phyloP scores from a whole-genome alignment of 1,139 yeast genomes.

The Candida tropicalis region DNA sequence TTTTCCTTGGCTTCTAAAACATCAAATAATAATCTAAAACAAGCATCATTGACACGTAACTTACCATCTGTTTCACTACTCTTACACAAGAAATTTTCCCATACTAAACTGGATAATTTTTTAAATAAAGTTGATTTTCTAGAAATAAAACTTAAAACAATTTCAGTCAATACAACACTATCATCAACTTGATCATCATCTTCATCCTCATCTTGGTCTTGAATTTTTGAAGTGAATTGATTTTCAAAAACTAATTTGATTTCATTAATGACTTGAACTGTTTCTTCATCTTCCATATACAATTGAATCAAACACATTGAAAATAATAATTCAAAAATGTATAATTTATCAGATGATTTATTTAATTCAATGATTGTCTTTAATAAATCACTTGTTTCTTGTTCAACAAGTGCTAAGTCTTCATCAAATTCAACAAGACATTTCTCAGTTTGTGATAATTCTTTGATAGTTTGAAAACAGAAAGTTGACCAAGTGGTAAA shows the following conservation, averaged over 20 bases:
- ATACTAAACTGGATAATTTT: constrained; percentile 70
- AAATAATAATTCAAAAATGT: constrained; percentile 67
- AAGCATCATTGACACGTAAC: constrained; percentile 41
- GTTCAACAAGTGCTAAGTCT: constrained; percentile 49
- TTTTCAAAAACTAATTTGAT: constrained; percentile 56
- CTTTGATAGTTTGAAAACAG: constrained; percentile 33
- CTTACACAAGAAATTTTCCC: constrained; percentile 60
- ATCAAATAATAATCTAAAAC: constrained; percentile 63
- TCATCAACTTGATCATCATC: constrained; percentile 37
- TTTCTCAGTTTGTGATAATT: constrained; percentile 25
- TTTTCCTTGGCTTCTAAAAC: constrained; percentile 77
- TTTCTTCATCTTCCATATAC: constrained; percentile 78
- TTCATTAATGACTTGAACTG: constrained; percentile 75
- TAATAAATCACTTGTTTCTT: constrained; percentile 54
- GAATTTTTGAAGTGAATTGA: constrained; percentile 27
- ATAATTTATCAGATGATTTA: constrained; percentile 25
- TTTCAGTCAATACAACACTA: constrained; percentile 72
- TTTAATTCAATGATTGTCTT: constrained; percentile 41
- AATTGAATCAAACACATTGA: constrained; percentile 81
- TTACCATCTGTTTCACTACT: constrained; percentile 29
- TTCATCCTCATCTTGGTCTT: constrained; percentile 13
- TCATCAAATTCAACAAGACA: constrained; percentile 54
- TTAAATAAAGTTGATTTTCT: constrained; percentile 73
- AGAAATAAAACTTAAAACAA: constrained; percentile 73
- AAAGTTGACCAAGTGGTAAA: constrained; percentile 62